A percentile compares a stretch with the other conserved stretches of the same genome.
Conservation (phyloP, 345 rosid genomes). For the Laguncularia racemosa region DNA sequence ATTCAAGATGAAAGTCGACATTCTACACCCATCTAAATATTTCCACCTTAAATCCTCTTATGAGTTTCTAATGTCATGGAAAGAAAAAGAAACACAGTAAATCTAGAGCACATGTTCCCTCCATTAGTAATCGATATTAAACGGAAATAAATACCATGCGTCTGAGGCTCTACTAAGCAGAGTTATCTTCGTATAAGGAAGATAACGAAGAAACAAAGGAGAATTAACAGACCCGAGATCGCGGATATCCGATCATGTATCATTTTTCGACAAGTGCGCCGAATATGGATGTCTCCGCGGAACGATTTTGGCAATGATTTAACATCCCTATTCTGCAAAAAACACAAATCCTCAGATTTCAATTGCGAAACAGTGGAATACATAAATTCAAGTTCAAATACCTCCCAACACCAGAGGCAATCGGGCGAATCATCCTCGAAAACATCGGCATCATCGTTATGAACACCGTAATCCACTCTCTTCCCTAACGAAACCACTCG, state of each 20-base stretch:
- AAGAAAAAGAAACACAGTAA: no score
- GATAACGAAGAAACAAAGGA: neutral
- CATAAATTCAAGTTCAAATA: slow-evolving; percentile 5
- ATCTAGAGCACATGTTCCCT: no score
- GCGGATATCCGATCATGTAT: slow-evolving; percentile 77
- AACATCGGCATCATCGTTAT: slow-evolving; percentile 66
- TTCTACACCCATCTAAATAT: no score
- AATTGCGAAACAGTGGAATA: neutral
- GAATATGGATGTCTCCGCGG: slow-evolving; percentile 49
- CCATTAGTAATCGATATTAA: no score
- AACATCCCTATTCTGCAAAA: slow-evolving; percentile 61
- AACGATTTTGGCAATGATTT: slow-evolving; percentile 55
- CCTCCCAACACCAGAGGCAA: slow-evolving; percentile 99
- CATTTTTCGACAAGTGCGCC: slow-evolving; percentile 71
- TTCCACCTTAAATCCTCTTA: no score
- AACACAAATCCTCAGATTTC: neutral
- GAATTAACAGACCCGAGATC: slow-evolving; percentile 42
- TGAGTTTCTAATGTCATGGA: no score
- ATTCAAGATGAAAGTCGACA: no score
- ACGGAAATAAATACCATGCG: no score
- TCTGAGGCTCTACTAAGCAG: neutral
- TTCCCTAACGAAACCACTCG: slow-evolving; percentile 64
- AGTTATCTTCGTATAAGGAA: neutral
- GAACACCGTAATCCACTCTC: slow-evolving; percentile 67
- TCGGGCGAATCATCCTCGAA: slow-evolving; percentile 59